These are phyloP conservation scores for Colletotrichum sp. DNA, from an alignment of 2,329 filamentous ascomycete species.

Conservation along the genomic window DNA sequence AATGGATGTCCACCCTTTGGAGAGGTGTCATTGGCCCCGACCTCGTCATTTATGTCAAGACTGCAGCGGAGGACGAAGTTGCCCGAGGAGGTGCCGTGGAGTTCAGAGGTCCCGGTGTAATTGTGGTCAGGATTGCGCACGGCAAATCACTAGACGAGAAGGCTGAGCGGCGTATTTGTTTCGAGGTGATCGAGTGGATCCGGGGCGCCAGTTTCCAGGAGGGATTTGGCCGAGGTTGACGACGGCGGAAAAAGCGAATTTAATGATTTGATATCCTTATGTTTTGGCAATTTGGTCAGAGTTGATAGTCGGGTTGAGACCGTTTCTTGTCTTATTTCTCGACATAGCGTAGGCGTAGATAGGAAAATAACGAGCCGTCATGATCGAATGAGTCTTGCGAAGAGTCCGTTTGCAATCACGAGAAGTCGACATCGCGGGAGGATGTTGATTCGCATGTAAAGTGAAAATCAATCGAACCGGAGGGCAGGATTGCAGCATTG, in stretches of 20 bases:
- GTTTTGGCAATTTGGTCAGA: neutral
- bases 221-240: constrained; percentile 18
- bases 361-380: neutral
- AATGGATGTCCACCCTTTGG: constrained; percentile 96
- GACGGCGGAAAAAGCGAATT: neutral
- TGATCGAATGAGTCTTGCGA: neutral
- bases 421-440: neutral
- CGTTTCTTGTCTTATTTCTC: neutral
- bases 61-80: constrained; percentile 38
- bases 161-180: constrained; percentile 76
- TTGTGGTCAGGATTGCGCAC: constrained; percentile 57
- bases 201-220: constrained; percentile 49
- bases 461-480: neutral
- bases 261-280: neutral
- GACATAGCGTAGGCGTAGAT: constrained; percentile 21
- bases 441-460: neutral
- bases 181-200: constrained; percentile 89
- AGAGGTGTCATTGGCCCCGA: constrained; percentile 84
- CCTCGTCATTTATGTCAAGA: constrained; percentile 72
- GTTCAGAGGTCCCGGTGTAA: constrained; percentile 56
- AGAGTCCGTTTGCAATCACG: neutral
- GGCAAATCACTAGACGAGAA: constrained; percentile 65
- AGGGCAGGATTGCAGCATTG: neutral
- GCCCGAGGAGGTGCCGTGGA: constrained; percentile 57
- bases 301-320: neutral